Evolutionary conservation across 495 filamentous ascomycete genomes (phyloP).

Genomic region (Trichoderma erinaceum): DNA sequence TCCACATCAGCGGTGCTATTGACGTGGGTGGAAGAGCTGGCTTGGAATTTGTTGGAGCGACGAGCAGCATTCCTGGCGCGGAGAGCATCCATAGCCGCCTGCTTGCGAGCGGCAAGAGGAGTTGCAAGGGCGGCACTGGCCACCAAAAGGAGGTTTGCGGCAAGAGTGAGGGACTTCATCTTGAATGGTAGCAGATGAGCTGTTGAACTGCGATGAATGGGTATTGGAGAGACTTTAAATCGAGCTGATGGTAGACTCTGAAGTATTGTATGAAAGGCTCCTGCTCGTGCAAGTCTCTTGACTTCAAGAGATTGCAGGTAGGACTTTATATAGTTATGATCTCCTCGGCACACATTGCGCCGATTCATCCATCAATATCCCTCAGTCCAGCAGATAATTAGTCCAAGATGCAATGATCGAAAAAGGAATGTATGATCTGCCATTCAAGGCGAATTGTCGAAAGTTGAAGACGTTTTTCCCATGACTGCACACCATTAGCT

Average conservation of each 20-base stretch:
- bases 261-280: neutral
- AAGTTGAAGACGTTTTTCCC: neutral
- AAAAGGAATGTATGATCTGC: neutral
- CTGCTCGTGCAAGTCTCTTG: neutral
- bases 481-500: neutral
- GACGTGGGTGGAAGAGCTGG: neutral
- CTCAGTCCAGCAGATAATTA: neutral
- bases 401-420: neutral
- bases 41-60: neutral
- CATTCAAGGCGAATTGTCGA: neutral
- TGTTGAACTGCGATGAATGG: neutral
- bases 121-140: neutral
- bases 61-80: neutral
- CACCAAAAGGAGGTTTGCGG: neutral
- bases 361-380: neutral
- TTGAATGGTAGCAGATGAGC: neutral
- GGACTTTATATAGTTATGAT: neutral
- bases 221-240: neutral
- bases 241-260: neutral
- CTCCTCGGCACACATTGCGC: neutral
- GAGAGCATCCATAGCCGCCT: slow-evolving; percentile 8
- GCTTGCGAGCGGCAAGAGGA: slow-evolving; percentile 2
- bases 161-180: neutral
- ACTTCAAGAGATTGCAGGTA: neutral
- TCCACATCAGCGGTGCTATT: neutral